Base-by-base conservation (phyloP, 805 yeast species). In the Phaffomyces opuntiae region DNA sequence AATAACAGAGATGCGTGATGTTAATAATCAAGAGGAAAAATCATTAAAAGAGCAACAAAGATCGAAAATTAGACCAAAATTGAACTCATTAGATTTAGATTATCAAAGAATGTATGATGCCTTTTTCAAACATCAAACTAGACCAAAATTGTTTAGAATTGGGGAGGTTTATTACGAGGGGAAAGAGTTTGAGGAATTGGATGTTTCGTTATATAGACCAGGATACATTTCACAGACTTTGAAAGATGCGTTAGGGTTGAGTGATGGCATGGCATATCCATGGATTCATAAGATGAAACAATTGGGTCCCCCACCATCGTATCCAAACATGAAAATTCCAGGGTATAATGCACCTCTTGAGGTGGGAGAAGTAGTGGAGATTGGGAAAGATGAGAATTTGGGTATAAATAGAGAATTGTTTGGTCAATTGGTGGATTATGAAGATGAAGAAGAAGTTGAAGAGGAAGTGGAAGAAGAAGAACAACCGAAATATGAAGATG, bases 161-260 rank as follows among this genome's bases (percentile, higher is more conserved):
- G 98, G 98, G 13, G 91, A 87, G 46, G 62, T 86, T 11, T 88
- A 78, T 62, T 84, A 74, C 55, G 97, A 90, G 59, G 91, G 90
- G 6, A 72, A 82, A 51, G 88, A 82, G 45, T 54, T 68, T 13
- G 77, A 73, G 42, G 81, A 74, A 25, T 63, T 64, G 21, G 64
- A 69, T 8, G 55, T 71, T 9, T 61, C 65, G 13, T 62, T 67
- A 13, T 69, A 73, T 32, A 69, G 69, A 50, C 96, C 96, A 0
- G 96, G 96, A 0, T 66, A 63, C 13, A 57, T 89, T 3, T 79
- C 89, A n/a, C 54, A 62, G 5, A 75, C 73, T 19, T 69, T 91
- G n/a, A 63, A 81, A 38, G 64, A 67, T 2, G 96, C 96, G 0
- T 64, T 91, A 53, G 89, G 86, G 0, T 68, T 89, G 54, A 72